Evolutionary conservation across 2,329 filamentous ascomycete genomes (phyloP), one percentile per base, ranked within the genome.

Genomic region (Elsinoe necatrix): DNA sequence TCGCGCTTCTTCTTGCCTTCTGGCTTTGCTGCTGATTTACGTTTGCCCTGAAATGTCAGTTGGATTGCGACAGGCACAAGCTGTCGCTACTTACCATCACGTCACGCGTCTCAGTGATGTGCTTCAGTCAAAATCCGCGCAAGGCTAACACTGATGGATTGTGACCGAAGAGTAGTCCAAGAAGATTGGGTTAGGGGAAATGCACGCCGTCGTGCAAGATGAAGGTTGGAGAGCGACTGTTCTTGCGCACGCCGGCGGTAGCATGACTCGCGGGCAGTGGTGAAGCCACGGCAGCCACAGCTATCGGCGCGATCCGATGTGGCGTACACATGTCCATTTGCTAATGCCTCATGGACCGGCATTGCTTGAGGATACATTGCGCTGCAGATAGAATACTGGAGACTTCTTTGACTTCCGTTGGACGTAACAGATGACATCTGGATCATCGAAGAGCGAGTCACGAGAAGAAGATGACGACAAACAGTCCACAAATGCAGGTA

Each of bases 1-100:
- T 91, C 87, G 69, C 80, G 66, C 65, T 85, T 95, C 74, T 88
- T 93, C 23, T 87, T 85, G 61, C 85, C 88, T 70, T 84, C 80
- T 14, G 88, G 88, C 76, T 90, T 90, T 68, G 83, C 81, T 55
- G 89, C 86, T 23, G 87, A 87, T 80, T 82, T 96, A 71, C 92
- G 88, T 79, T 96, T 96, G 61, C 92, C 92, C 92, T 89, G 61
- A 34, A 6, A 1, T 21, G 31, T 52, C 48, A 52, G 48, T 25
- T 21, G 12, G 3, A 18, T 50, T 25, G 45, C 25, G 27, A n/a
- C 14, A 14, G 29, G 4, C 9, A 3, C 18, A 2, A 31, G 6
- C 6, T 31, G 16, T 21, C 3, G 11, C 16, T 34, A 20, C 27
- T 25, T 34, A 50, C 45, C 45, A 50, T 50, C 4, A 8, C 34